Conservation (phyloP, 2,329 filamentous ascomycete genomes). For the Ophiosphaerella narmari region DNA sequence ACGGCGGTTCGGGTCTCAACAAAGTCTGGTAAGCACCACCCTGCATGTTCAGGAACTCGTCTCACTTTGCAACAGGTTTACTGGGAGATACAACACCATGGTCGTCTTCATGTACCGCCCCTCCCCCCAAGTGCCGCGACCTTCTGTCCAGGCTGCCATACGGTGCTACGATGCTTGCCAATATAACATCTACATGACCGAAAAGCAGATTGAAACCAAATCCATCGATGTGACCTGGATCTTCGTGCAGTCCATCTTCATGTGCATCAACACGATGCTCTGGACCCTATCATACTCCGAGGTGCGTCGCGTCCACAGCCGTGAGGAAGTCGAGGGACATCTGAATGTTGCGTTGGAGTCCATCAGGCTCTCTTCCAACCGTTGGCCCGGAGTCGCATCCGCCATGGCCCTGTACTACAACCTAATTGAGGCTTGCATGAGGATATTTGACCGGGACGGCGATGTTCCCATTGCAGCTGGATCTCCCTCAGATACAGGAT, state of each 20-base stretch:
- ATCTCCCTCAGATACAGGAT: conserved; percentile 54
- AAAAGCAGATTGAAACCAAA: conserved; percentile 75
- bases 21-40: conserved; percentile 70
- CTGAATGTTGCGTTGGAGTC: conserved; percentile 77
- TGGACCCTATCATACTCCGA: conserved; percentile 90
- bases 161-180: conserved; percentile 83
- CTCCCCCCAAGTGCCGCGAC: conserved; percentile 87
- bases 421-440: conserved; percentile 82
- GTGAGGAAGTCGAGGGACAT: conserved; percentile 76
- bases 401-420: conserved; percentile 86
- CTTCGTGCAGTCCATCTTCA: conserved; percentile 86
- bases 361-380: conserved; percentile 77
- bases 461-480: conserved; percentile 55
- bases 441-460: conserved; percentile 74
- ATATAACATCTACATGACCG: conserved; percentile 80
- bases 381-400: conserved; percentile 89
- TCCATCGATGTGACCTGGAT: conserved; percentile 92
- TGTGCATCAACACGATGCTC: conserved; percentile 86
- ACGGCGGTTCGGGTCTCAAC: conserved; percentile 71
- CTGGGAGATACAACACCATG: conserved; percentile 80
- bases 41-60: not conserved
- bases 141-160: conserved; percentile 75
- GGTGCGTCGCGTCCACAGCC: conserved; percentile 72
- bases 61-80: conserved; percentile 54
- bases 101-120: conserved; percentile 86